These are phyloP conservation scores for Gossypium thurberi DNA, from an alignment of 345 rosid species.

Conservation along the genomic window DNA sequence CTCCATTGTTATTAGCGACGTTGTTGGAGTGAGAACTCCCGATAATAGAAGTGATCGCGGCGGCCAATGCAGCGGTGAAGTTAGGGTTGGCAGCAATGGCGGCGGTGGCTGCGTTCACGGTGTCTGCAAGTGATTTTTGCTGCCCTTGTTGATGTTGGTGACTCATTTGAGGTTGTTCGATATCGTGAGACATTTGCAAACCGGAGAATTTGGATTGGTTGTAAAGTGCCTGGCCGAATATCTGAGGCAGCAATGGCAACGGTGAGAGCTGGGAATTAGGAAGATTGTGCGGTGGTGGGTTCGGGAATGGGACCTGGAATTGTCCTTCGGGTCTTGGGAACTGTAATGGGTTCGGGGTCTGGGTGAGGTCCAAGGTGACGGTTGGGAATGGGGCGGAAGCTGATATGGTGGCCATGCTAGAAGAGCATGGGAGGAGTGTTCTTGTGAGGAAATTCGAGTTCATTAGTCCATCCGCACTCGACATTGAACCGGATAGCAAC, in stretches of 20 bases:
- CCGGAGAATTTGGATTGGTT: conserved; percentile 68
- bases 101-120: conserved; percentile 35
- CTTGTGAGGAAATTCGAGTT: conserved; percentile 67
- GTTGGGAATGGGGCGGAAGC: conserved; percentile 98
- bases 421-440: conserved; percentile 79
- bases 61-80: conserved; percentile 67
- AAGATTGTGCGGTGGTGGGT: conserved; percentile 19
- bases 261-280: conserved; percentile 17
- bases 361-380: conserved; percentile 81
- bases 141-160: conserved; percentile 12
- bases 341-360: conserved; percentile 33
- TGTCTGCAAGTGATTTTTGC: conserved; percentile 35
- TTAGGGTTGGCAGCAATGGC: conserved; percentile 58
- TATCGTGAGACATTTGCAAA: conserved; percentile 51
- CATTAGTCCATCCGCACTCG: conserved; percentile 69
- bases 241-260: conserved; percentile 40
- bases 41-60: conserved; percentile 54
- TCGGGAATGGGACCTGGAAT: conserved; percentile 39
- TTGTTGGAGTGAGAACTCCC: conserved; percentile 30
- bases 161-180: conserved; percentile 20
- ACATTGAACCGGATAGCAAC: conserved; percentile 84
- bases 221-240: conserved; percentile 52
- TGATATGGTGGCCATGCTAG: conserved; percentile 92
- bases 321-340: conserved; percentile 33
- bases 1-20: conserved; percentile 4